phyloP scores from a whole-genome alignment of 257 asterid species.

The Misopates orontium region DNA sequence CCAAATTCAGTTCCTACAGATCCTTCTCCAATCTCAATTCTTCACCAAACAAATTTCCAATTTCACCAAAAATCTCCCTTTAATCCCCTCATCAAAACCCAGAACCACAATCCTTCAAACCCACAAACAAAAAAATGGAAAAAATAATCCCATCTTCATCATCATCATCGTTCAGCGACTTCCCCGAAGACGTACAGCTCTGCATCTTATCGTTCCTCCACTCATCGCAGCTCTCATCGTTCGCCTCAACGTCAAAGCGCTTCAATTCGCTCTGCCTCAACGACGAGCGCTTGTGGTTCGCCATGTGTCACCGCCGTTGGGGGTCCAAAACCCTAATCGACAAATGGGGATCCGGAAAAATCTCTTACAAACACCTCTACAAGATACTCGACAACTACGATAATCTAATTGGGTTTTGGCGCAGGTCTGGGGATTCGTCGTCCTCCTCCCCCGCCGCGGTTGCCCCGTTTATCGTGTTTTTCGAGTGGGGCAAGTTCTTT shows the following conservation, averaged over 20 bases:
- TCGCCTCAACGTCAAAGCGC: conserved; percentile 76
- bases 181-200: conserved; percentile 93
- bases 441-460: conserved; percentile 27
- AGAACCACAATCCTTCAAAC: too few species aligned
- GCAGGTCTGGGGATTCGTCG: conserved; percentile 51
- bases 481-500: conserved; percentile 83
- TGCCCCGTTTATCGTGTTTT: conserved; percentile 58
- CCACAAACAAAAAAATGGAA: conserved; percentile 23
- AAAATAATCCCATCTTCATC: conserved; percentile 24
- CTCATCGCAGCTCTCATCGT: conserved; percentile 60
- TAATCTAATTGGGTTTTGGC: conserved; percentile 87
- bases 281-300: conserved; percentile 80
- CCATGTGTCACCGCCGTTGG: conserved; percentile 87
- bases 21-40: too few species aligned
- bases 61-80: too few species aligned
- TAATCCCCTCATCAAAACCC: too few species aligned
- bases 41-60: too few species aligned
- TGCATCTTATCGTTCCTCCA: conserved; percentile 78
- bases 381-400: conserved; percentile 59
- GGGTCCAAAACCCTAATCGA: conserved; percentile 72
- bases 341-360: conserved; percentile 68
- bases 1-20: too few species aligned
- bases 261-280: conserved; percentile 63
- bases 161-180: conserved; percentile 56
- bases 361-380: conserved; percentile 64